phyloP scores from a whole-genome alignment of 2,329 filamentous ascomycete species.

The Shiraia bambusicola region DNA sequence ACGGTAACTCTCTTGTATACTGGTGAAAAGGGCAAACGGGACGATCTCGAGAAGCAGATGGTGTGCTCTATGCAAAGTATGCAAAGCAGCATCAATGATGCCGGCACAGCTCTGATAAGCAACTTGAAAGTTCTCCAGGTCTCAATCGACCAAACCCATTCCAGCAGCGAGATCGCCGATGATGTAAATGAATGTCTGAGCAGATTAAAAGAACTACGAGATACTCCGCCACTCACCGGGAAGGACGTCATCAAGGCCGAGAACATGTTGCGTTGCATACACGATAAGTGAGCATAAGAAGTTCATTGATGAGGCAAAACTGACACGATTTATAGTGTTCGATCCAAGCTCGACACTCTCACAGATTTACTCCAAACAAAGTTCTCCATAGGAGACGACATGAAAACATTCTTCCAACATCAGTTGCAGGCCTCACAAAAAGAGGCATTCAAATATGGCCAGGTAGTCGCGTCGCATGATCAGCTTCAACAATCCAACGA shows the following conservation, averaged over 20 bases:
- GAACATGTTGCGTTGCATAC: slow-evolving; percentile 22
- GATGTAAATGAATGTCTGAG: slow-evolving; percentile 21
- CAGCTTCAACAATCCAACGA: slow-evolving; percentile 16
- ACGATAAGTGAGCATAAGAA: slow-evolving; percentile 20
- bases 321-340: slow-evolving; percentile 13
- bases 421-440: slow-evolving; percentile 17
- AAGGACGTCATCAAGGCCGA: slow-evolving; percentile 27
- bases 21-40: slow-evolving; percentile 24
- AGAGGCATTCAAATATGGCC: slow-evolving; percentile 23
- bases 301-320: no score
- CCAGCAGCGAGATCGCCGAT: slow-evolving; percentile 1
- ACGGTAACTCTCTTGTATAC: slow-evolving; percentile 13
- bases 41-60: slow-evolving; percentile 24
- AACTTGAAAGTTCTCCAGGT: slow-evolving; percentile 17
- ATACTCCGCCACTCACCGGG: slow-evolving; percentile 17
- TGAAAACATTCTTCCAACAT: slow-evolving; percentile 11
- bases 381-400: slow-evolving; percentile 7
- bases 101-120: slow-evolving; percentile 10
- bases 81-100: slow-evolving; percentile 16
- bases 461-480: slow-evolving; percentile 16
- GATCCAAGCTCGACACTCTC: slow-evolving; percentile 19
- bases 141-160: slow-evolving; percentile 7
- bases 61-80: slow-evolving; percentile 17
- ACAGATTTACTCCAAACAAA: slow-evolving; percentile 2
- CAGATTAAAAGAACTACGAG: slow-evolving; percentile 17